These are phyloP conservation scores for Colletotrichum sp. DNA, from an alignment of 2,329 filamentous ascomycete genomes.

Conservation along the genomic window DNA sequence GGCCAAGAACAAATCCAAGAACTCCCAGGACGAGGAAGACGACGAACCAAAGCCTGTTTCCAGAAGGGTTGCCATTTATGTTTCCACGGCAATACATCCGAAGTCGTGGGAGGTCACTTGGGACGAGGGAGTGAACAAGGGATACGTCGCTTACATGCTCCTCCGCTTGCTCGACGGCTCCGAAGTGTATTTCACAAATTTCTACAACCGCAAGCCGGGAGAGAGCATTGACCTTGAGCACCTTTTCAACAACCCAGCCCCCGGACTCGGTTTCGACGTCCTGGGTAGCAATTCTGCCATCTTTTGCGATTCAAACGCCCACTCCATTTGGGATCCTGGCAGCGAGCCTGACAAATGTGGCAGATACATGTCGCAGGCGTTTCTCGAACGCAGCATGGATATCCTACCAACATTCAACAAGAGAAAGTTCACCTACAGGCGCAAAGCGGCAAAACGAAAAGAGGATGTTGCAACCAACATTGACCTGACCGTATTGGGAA, in stretches of 20 bases:
- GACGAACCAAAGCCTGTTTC: neutral
- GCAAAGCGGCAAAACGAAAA: neutral
- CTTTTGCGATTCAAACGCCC: neutral
- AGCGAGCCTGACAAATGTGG: accelerated
- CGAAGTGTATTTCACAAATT: neutral
- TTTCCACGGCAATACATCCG: neutral
- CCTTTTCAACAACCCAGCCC: neutral
- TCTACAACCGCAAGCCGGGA: neutral
- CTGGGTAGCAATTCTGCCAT: neutral
- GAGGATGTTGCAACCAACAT: neutral
- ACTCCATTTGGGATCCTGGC: neutral
- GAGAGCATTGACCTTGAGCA: neutral
- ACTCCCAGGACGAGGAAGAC: neutral
- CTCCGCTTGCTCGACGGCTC: neutral
- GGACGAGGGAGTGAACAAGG: neutral
- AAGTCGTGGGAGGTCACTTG: neutral
- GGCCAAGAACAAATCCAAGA: neutral
- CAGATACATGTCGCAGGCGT: neutral
- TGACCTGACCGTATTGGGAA: neutral
- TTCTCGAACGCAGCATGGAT: neutral
- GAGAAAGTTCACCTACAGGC: accelerated
- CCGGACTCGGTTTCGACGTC: neutral
- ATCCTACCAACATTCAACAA: neutral
- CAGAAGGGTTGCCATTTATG: neutral
- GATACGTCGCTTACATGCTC: neutral